phyloP scores from a whole-genome alignment of 148 eudicot species.

The Agrostemma githago region DNA sequence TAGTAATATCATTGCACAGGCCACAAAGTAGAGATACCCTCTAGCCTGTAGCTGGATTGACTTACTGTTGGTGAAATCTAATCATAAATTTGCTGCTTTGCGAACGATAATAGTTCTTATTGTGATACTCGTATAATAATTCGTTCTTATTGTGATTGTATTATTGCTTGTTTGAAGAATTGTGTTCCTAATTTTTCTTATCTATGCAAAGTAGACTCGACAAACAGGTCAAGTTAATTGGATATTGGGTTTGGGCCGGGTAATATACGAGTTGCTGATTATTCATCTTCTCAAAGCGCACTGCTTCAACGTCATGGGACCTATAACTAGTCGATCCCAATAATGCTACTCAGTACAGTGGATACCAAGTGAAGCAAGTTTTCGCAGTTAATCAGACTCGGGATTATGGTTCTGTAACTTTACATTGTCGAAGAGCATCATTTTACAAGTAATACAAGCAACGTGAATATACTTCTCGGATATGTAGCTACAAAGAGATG shows the following conservation, averaged over 20 bases:
- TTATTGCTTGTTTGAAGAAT: not conserved
- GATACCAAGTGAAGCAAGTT: not conserved
- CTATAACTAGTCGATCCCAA: not conserved
- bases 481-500: slow-evolving; percentile 12
- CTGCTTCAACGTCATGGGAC: not conserved
- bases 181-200: not conserved
- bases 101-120: too few relatives aligned
- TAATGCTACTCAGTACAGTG: not conserved
- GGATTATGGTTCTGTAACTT: not conserved
- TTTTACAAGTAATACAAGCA: slow-evolving; percentile 4
- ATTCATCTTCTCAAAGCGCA: too few relatives aligned
- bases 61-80: not conserved
- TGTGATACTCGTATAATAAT: not conserved
- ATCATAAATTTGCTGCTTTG: too few relatives aligned
- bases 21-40: slow-evolving; percentile 53
- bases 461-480: slow-evolving; percentile 7
- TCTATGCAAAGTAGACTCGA: too few relatives aligned
- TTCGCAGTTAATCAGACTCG: not conserved
- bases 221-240: too few relatives aligned
- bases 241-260: too few relatives aligned
- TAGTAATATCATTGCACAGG: slow-evolving; percentile 85
- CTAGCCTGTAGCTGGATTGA: not conserved
- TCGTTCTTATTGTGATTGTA: not conserved
- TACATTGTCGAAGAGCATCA: slow-evolving; percentile 17
- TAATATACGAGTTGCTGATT: too few relatives aligned